Evolutionary conservation across 2,329 filamentous ascomycete species (phyloP), one percentile per base, ranked within the genome.

Genomic region (Talaromyces sp.): DNA sequence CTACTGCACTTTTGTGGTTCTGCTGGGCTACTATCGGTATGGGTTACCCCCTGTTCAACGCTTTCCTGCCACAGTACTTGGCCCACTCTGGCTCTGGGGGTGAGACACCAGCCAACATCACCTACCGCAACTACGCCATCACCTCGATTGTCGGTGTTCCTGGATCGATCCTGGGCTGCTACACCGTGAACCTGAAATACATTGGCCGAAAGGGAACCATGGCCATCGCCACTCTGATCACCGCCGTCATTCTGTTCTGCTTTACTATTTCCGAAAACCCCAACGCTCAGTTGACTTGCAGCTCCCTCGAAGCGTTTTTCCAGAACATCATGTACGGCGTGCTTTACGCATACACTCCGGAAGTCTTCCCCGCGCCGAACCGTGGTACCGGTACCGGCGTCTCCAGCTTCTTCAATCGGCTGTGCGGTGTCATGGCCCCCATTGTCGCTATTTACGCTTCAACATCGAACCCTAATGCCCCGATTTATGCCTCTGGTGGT

Each of bases 1-100:
- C 78, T 11, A 85, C 81, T 29, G 61, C 73, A 12, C 69, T 84
- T 1, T 72, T 93, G 54, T 92, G 89, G 89, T 89, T 92, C 74
- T 87, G 86, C 71, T 95, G 91, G 91, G 82, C 87, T 0, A 87
- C 85, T 14, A 92, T 95, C 65, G 91, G 91, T 62, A 89, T 95
- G 85, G 90, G 87, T 2, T 95, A 93, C 69, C 91, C 90, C 0
- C 83, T 96, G 1, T 96, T 93, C 82, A 94, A 94, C 73, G 88
- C 89, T 57, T 95, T 95, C 75, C 81, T 96, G n/a, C 91, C 91
- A 0, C 89, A 94, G 66, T 94, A 94, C 69, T 84, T 95, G 61
- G n/a, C n/a, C n/a, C n/a, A n/a, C n/a, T n/a, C n/a, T n/a, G 78
- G 77, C 11, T 68, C 68, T 14, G 75, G 75, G 54, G 64, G 66